phyloP scores from a whole-genome alignment of 352 stramenopile genomes.

The Salisapilia sapeloensis region DNA sequence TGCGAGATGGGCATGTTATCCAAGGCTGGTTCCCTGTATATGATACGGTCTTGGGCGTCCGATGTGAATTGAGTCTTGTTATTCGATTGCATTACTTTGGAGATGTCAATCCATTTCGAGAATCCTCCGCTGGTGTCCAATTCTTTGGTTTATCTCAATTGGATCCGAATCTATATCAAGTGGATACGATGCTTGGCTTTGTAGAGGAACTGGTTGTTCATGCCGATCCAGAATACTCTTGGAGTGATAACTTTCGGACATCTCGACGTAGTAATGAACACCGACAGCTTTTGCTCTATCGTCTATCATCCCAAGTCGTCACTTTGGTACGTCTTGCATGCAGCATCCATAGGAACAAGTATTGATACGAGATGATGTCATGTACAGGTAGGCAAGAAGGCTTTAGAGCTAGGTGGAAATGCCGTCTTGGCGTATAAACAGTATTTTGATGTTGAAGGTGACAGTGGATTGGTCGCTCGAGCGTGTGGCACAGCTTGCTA shows the following conservation, averaged over 20 bases:
- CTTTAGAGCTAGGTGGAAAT: conserved; percentile 93
- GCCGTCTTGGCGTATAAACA: conserved; percentile 96
- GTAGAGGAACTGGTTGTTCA: conserved; percentile 95
- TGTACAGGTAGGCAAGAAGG: conserved; percentile 88
- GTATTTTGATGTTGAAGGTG: conserved; percentile 98
- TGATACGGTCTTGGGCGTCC: conserved; percentile 91
- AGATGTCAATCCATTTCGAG: conserved; percentile 94
- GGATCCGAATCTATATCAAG: conserved; percentile 75
- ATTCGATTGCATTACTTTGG: conserved; percentile 95
- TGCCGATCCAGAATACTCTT: conserved; percentile 97
- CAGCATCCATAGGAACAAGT: too few species aligned
- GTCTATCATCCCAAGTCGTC: conserved; percentile 78
- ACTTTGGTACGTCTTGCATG: conserved; percentile 24
- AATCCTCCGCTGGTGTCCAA: conserved; percentile 94
- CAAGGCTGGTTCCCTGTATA: conserved; percentile 98
- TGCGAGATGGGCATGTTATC: conserved; percentile 81
- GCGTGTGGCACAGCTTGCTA: conserved; percentile 89
- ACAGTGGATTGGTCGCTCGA: conserved; percentile 92
- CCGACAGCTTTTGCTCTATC: conserved; percentile 91
- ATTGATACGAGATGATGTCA: conserved; percentile 21
- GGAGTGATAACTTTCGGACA: conserved; percentile 89
- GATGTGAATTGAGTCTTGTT: conserved; percentile 89
- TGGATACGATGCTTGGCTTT: conserved; percentile 86
- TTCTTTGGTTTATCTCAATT: conserved; percentile 94
- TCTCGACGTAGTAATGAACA: conserved; percentile 92